A percentile compares a stretch with the other conserved stretches of the same genome.
These are phyloP conservation scores for Xylaria telfairii DNA, from an alignment of 495 filamentous ascomycete species.

Conservation along the genomic window DNA sequence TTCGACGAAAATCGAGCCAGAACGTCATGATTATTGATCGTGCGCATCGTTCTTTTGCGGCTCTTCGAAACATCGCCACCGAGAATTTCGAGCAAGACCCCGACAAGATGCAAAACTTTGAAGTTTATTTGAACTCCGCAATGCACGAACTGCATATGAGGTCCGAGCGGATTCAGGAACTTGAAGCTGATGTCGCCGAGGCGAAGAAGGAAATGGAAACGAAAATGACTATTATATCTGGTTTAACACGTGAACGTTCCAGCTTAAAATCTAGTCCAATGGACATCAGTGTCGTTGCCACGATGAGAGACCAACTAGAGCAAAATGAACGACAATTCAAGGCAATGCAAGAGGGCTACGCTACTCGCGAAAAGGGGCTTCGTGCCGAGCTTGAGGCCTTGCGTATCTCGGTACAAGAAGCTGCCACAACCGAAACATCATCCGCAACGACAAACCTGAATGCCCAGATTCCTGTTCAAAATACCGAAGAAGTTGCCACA, in stretches of 20 bases:
- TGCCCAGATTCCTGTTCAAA: constrained; percentile 24
- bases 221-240: constrained; percentile 93
- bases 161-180: constrained; percentile 84
- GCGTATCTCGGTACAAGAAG: constrained; percentile 60
- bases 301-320: constrained; percentile 84
- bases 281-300: constrained; percentile 90
- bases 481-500: constrained; percentile 45
- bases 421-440: constrained; percentile 24
- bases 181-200: constrained; percentile 83
- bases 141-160: constrained; percentile 90
- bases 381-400: constrained; percentile 70
- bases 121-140: constrained; percentile 85
- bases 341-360: constrained; percentile 73
- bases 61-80: constrained; percentile 82
- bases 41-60: constrained; percentile 88
- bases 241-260: constrained; percentile 87
- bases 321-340: constrained; percentile 83
- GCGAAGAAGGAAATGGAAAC: constrained; percentile 95
- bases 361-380: constrained; percentile 75
- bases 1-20: constrained; percentile 93
- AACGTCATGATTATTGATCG: constrained; percentile 89
- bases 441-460: constrained; percentile 24
- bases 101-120: constrained; percentile 89
- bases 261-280: constrained; percentile 87
- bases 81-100: constrained; percentile 84